Base-by-base conservation (phyloP, 2,329 filamentous ascomycete genomes). In the Endocalyx cinctus region DNA sequence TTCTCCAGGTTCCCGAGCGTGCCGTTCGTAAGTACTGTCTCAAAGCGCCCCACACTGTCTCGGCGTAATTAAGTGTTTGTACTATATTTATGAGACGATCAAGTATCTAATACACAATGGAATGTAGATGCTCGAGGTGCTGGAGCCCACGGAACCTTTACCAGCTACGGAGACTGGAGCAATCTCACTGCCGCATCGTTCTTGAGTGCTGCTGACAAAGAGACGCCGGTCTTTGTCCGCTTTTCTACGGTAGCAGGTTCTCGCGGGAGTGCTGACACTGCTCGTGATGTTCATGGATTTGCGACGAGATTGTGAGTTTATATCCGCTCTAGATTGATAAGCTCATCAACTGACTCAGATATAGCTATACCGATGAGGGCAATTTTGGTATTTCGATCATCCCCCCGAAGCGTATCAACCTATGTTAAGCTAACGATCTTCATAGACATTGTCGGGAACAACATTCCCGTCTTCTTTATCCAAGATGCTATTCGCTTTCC, bases 121-220 rank as follows among this genome's bases (percentile, higher is more conserved):
- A n/a, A n/a, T n/a, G n/a, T n/a, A n/a, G n/a, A 80, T 47, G 76
- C 76, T 17, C 63, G 75, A 44, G 74, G 74, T 28, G 67, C 70
- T 33, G 70, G 69, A 37, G 76, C 76, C 22, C 74, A 80, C 43
- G 77, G 77, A 31, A 68, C 69, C 6, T 81, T 80, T 49, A 71
- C 66, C 14, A 77, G 72, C 7, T 79, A 77, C 47, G 73, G 60
- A 6, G 67, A 81, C 49, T 79, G 66, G 63, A 74, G 69, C 15
- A 79, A 81, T 51, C 67, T 81, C 44, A 82, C 77, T 1, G 71
- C 69, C 5, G 77, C 77, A 17, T 77, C 72, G 1, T 81, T 81
- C 57, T 60, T 81, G 6, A 56, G 46, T 10, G 51, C 56, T 12
- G 53, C 60, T 5, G 68, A 66, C 33, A 79, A 80, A 46, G 57